Percentiles rank a stretch among this genome's conserved stretches.
These are phyloP conservation scores for Silene conica DNA, from an alignment of 148 eudicot genomes.

Conservation along the genomic window DNA sequence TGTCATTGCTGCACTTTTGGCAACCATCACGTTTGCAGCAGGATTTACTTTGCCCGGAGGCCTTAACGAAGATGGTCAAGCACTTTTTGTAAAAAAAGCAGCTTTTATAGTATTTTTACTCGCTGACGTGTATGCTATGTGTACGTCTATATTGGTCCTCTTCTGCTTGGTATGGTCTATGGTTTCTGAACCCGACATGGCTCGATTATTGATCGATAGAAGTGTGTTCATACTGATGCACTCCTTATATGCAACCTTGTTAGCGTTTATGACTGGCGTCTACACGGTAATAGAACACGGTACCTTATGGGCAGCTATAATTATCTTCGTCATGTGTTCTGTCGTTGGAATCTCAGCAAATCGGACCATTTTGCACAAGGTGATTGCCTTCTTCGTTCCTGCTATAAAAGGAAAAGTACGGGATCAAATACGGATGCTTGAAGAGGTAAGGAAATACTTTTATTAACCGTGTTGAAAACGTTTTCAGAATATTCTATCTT, in stretches of 20 bases:
- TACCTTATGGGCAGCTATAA: neutral
- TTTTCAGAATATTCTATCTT: too few species aligned
- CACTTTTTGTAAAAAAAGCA: neutral
- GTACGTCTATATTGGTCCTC: neutral
- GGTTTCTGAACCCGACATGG: neutral
- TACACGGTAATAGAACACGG: neutral
- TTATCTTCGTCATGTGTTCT: neutral
- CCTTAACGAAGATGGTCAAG: neutral
- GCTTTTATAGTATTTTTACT: too few species aligned
- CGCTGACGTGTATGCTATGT: neutral
- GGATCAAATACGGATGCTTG: neutral
- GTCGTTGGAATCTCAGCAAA: neutral
- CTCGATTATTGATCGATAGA: conserved; percentile 3
- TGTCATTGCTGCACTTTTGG: conserved; percentile 13
- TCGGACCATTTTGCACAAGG: neutral
- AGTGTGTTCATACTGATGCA: conserved; percentile 1
- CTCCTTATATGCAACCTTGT: conserved; percentile 10
- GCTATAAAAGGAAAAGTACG: neutral
- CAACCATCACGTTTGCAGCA: conserved; percentile 11
- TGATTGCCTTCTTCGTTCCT: neutral
- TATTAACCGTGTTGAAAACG: too few species aligned
- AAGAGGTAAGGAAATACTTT: neutral
- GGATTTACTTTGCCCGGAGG: conserved; percentile 16
- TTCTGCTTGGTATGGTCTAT: neutral
- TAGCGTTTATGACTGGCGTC: conserved; percentile 15